Percentiles rank a stretch among this genome's conserved stretches.
Evolutionary conservation across 2,329 filamentous ascomycete species (phyloP).

Genomic region (Phialophora macrospora): DNA sequence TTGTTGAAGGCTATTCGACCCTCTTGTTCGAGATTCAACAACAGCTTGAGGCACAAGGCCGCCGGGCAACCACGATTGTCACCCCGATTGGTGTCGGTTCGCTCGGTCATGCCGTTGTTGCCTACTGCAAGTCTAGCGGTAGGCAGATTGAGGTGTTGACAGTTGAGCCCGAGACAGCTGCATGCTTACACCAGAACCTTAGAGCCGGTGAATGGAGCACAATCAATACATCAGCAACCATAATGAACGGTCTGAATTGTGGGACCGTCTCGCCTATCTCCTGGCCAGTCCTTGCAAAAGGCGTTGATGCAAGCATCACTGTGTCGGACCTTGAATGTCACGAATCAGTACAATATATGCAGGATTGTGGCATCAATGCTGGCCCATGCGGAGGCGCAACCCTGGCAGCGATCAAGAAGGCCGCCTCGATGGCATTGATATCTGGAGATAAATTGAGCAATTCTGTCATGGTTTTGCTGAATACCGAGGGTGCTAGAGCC

Average conservation of each 20-base stretch:
- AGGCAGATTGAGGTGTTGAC: constrained; percentile 58
- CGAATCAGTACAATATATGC: constrained; percentile 60
- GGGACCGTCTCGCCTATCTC: constrained; percentile 69
- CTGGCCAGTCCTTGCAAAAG: constrained; percentile 63
- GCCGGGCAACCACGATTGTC: constrained; percentile 59
- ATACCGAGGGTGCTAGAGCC: constrained; percentile 66
- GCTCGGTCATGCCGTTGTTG: constrained; percentile 70
- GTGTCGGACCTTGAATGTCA: constrained; percentile 69
- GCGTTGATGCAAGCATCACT: constrained; percentile 65
- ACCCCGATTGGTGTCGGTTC: constrained; percentile 75
- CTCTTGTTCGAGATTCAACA: constrained; percentile 71
- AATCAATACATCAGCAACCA: constrained; percentile 64
- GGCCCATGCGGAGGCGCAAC: constrained; percentile 69
- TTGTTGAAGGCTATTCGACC: constrained; percentile 77
- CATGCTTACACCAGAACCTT: constrained; percentile 58
- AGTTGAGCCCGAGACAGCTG: constrained; percentile 71
- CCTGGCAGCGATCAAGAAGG: constrained; percentile 59
- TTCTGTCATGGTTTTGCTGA: constrained; percentile 68
- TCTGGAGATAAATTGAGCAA: constrained; percentile 50
- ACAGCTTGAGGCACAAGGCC: constrained; percentile 57
- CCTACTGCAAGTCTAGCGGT: constrained; percentile 63
- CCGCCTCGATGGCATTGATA: constrained; percentile 46
- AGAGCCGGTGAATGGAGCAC: constrained; percentile 54
- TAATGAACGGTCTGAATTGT: constrained; percentile 77
- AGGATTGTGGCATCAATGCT: constrained; percentile 52